Evolutionary conservation across 78 protist genomes (phyloP), one percentile per base, ranked within the genome.

Genomic region (Acrasis kona): DNA sequence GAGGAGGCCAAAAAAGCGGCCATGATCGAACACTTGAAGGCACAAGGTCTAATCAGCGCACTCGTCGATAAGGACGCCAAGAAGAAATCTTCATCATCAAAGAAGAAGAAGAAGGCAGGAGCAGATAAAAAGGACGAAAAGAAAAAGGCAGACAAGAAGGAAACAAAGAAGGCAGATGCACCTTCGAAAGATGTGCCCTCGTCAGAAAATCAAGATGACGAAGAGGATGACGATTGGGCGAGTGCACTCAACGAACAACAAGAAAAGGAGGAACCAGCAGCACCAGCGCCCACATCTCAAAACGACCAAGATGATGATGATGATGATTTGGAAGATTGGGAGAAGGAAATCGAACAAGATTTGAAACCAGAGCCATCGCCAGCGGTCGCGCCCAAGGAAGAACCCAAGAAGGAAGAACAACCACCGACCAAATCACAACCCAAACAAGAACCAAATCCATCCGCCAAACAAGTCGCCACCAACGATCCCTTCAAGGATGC

Each of bases 251-350:
- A 74, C 40, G 37, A 61, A 58, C 75, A 36, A 1, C 1, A 50
- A 69, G 12, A 2, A 37, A 32, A 5, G 28, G 31, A 29, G 28
- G 72, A 10, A 70, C 28, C 5, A 32, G 29, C 32, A 19, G 61
- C 4, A 5, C 31, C 7, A 6, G 28, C 38, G 1, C 65, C 5
- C 3, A 5, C 3, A 36, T 39, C 57, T 5, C 57, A 2, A 41
- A 39, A 38, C 35, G 1, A 70, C 2, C 40, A 10, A 3, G 4
- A 10, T 3, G 30, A 3, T 3, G 34, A 39, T 30, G 77, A 65
- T 6, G 83, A 6, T 3, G 80, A 80, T 28, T 78, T 2, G 3
- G 85, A 35, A 7, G 78, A 64, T 10, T 12, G 40, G 64, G 83
- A 34, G 7, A 30, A 35, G 61, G 76, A 57, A 10, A 32, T 30